Conservation (phyloP, 78 protist genomes). For the Dictyostelium intermedium region DNA sequence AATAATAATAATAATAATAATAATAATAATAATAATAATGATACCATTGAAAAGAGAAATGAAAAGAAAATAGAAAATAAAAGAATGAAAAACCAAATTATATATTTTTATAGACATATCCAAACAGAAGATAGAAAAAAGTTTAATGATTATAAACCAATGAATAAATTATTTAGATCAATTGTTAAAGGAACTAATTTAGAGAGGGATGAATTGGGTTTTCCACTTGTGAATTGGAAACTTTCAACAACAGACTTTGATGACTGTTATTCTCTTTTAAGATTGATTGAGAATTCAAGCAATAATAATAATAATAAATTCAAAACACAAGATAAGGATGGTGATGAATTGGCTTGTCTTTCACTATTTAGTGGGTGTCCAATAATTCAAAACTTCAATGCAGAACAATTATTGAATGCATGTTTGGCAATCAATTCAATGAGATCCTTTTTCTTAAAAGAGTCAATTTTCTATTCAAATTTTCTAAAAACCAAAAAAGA, state of each 20-base stretch:
- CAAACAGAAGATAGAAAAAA: too few relatives aligned
- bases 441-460: neutral
- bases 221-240: neutral
- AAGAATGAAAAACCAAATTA: too few relatives aligned
- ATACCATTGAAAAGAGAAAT: too few relatives aligned
- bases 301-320: neutral
- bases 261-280: neutral
- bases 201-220: neutral
- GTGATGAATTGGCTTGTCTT: neutral
- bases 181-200: neutral
- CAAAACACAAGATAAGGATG: neutral
- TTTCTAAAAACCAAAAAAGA: neutral
- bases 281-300: neutral
- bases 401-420: neutral
- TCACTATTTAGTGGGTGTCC: neutral
- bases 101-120: too few relatives aligned
- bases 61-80: too few relatives aligned
- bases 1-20: too few relatives aligned
- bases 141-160: neutral
- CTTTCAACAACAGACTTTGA: neutral
- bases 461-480: neutral
- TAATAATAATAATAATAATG: too few relatives aligned
- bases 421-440: neutral
- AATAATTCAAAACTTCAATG: neutral
- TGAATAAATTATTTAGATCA: neutral